Conservation (phyloP, 2,329 filamentous ascomycete genomes). For the Leptosphaerulina australis region DNA sequence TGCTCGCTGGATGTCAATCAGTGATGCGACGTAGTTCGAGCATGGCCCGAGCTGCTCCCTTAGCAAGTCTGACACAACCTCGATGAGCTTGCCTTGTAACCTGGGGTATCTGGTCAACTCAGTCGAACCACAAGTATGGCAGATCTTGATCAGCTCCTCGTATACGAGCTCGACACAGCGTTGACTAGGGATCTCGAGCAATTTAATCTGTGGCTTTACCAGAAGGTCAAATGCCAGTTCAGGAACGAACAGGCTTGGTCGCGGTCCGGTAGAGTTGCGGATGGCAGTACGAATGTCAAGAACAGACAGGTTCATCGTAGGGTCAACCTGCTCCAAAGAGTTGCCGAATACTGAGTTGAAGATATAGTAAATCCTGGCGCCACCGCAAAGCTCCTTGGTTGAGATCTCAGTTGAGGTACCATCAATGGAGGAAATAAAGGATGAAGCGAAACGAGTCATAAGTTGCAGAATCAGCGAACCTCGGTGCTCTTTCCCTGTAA, state of each 20-base stretch:
- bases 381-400: constrained; percentile 94
- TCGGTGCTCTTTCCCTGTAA: constrained; percentile 94
- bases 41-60: constrained; percentile 89
- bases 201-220: constrained; percentile 97
- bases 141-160: constrained; percentile 98
- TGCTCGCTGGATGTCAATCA: constrained; percentile 95
- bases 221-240: constrained; percentile 97
- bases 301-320: constrained; percentile 91
- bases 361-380: constrained; percentile 96
- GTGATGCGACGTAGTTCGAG: constrained; percentile 89
- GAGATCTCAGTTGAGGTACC: constrained; percentile 98
- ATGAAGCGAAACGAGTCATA: constrained; percentile 97
- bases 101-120: constrained; percentile 91
- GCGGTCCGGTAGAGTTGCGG: constrained; percentile 93
- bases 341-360: constrained; percentile 99
- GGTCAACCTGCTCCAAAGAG: constrained; percentile 93
- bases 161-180: constrained; percentile 98
- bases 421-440: constrained; percentile 98
- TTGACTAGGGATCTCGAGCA: constrained; percentile 92
- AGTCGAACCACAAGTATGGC: constrained; percentile 95
- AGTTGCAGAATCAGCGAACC: constrained; percentile 93
- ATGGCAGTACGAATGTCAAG: constrained; percentile 97
- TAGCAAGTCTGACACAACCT: constrained; percentile 94
- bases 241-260: constrained; percentile 94
- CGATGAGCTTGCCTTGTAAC: constrained; percentile 94